Evolutionary conservation across 2,329 filamentous ascomycete genomes (phyloP), one percentile per base, ranked within the genome.

Genomic region (Fusarium sp.): DNA sequence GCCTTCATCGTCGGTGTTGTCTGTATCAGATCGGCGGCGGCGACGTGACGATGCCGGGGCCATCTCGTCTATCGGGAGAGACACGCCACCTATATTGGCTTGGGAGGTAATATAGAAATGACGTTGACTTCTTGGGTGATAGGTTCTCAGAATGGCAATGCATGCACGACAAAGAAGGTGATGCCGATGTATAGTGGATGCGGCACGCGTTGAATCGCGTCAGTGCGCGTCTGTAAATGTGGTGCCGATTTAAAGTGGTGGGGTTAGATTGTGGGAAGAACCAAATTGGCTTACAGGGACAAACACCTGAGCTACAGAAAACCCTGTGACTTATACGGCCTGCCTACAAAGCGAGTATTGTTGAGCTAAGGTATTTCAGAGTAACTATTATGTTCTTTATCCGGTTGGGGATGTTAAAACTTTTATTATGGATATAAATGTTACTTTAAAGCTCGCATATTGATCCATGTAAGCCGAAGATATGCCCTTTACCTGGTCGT

Each of bases 11-110:
- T 83, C 81, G 18, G 81, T 80, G n/a, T 84, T 82, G 32, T 87
- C 84, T 47, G 81, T 81, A 17, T 82, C 80, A 28, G 82, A 80
- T 60, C 86, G 85, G 66, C 84, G 81, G 26, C 86, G 85, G 52
- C 86, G 86, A 62, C 84, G 79, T 51, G 78, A 79, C 26, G 76
- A 74, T 41, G 71, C 59, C 28, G 75, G 75, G 48, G 76, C 68
- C 82, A 83, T 83, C 28, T 62, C 72, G 70, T 62, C 42, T 51
- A 44, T 42, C 36, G 24, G 24, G 22, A 15, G 24, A 42, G 56
- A 38, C 24, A 36, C 26, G 20, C 13, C 34, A 39, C 36, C 45
- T 62, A 22, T 32, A 41, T 45, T 13, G 36, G 36, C 26, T 41
- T 17, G 51, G 26, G 13, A 42, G 24, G 9, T 32, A 32, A 22